These are phyloP conservation scores for Fusarium longipes DNA, from an alignment of 2,329 filamentous ascomycete genomes.

Conservation along the genomic window DNA sequence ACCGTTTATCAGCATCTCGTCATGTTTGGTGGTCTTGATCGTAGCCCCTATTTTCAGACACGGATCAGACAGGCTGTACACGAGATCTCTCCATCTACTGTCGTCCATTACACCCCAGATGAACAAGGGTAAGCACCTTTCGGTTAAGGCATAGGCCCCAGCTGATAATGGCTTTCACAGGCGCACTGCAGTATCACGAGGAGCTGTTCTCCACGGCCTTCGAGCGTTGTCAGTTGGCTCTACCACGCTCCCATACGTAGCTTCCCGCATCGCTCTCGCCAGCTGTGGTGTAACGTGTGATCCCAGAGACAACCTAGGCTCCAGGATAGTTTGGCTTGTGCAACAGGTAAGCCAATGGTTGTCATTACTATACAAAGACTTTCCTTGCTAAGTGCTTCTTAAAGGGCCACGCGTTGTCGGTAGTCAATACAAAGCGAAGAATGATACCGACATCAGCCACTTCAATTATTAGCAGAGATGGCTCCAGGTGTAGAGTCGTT, in stretches of 20 bases:
- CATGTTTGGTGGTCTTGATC: not conserved
- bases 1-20: not conserved
- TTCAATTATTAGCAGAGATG: accelerated
- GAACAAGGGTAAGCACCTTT: not conserved
- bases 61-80: not conserved
- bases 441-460: not conserved
- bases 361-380: not conserved
- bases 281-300: not conserved
- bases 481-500: not conserved
- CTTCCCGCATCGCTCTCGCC: not conserved
- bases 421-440: not conserved
- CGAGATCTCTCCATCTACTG: not conserved
- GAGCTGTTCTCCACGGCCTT: not conserved
- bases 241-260: not conserved
- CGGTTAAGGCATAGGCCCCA: not conserved
- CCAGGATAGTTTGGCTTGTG: too few species aligned
- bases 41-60: not conserved
- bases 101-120: accelerated
- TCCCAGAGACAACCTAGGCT: not conserved
- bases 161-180: not conserved
- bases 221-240: not conserved
- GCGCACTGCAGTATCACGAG: not conserved
- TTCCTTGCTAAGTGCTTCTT: not conserved
- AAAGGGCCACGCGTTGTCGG: not conserved
- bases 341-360: not conserved